These are phyloP conservation scores for Cyberlindnera nakhonratchasimensis DNA, from an alignment of 805 yeast genomes.

Conservation along the genomic window DNA sequence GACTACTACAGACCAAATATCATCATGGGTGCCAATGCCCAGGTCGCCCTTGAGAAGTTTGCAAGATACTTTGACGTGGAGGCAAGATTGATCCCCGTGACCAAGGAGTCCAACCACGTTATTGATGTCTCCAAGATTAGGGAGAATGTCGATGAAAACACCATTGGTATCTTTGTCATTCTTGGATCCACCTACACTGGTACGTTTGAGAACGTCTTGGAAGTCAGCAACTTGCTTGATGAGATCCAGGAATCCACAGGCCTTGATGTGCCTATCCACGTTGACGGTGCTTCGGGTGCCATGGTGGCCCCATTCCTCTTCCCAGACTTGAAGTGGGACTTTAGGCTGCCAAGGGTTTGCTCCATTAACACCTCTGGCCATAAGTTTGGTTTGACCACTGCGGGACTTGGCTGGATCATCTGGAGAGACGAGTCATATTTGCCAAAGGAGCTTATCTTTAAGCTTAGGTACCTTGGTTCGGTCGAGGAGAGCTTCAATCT, in stretches of 20 bases:
- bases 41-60: slow-evolving; percentile 91
- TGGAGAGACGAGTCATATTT: slow-evolving; percentile 66
- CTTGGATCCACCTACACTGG: slow-evolving; percentile 93
- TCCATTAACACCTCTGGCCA: slow-evolving; percentile 91
- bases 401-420: slow-evolving; percentile 90
- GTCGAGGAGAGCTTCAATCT: slow-evolving; percentile 81
- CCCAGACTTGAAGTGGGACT: slow-evolving; percentile 83
- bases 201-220: slow-evolving; percentile 74
- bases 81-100: slow-evolving; percentile 68
- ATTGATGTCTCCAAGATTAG: slow-evolving; percentile 59
- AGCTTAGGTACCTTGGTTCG: slow-evolving; percentile 82
- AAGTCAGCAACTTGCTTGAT: slow-evolving; percentile 61
- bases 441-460: slow-evolving; percentile 72
- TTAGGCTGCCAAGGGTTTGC: slow-evolving; percentile 68
- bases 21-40: slow-evolving; percentile 89
- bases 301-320: slow-evolving; percentile 80
- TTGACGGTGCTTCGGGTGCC: slow-evolving; percentile 93
- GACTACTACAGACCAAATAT: slow-evolving; percentile 70
- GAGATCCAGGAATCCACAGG: slow-evolving; percentile 67
- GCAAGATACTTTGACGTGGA: slow-evolving; percentile 94
- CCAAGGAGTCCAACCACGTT: slow-evolving; percentile 55
- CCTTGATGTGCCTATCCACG: slow-evolving; percentile 73
- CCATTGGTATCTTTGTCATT: slow-evolving; percentile 87
- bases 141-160: slow-evolving; percentile 78
- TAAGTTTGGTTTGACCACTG: slow-evolving; percentile 86